These are phyloP conservation scores for Verticillium nonalfalfae DNA, from an alignment of 2,329 filamentous ascomycete genomes.

Conservation along the genomic window DNA sequence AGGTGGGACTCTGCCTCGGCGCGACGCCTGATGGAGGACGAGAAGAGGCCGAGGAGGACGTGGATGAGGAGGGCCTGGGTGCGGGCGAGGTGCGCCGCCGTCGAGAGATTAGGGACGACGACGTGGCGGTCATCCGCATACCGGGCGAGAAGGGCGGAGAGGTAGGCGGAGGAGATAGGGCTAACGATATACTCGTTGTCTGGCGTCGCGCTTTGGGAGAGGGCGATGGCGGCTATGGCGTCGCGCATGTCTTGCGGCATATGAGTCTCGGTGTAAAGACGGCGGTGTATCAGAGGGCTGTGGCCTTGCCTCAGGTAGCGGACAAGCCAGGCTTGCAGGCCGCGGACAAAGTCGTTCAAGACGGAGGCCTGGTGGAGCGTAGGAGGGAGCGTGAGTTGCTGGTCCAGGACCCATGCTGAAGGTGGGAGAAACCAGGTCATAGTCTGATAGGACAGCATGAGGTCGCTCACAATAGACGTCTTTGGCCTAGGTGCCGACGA, in stretches of 20 bases:
- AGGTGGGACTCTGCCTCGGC: conserved; percentile 14
- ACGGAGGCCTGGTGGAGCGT: background rate
- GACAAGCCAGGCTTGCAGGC: conserved; percentile 10
- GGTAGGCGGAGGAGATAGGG: background rate
- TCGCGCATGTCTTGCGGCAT: conserved; percentile 12
- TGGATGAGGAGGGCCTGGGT: conserved; percentile 16
- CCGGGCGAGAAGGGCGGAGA: background rate
- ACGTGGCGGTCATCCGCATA: background rate
- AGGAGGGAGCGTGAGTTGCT: background rate
- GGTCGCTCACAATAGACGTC: background rate
- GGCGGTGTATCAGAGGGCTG: conserved; percentile 16
- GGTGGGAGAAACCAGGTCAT: background rate
- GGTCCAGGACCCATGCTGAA: background rate
- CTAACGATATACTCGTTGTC: conserved; percentile 3
- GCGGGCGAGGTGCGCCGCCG: conserved; percentile 11
- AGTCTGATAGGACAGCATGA: background rate
- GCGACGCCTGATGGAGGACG: conserved; percentile 15
- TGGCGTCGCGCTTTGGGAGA: conserved; percentile 1
- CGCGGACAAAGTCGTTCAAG: conserved; percentile 5
- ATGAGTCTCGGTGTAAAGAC: conserved; percentile 11
- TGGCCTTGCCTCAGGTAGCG: conserved; percentile 13
- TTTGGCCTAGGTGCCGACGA: background rate
- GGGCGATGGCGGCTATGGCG: conserved; percentile 8
- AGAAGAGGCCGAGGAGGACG: conserved; percentile 15
- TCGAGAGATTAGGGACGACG: conserved; percentile 1